phyloP scores from a whole-genome alignment of 164 flowering plant species.

The Cinnamomum chago region DNA sequence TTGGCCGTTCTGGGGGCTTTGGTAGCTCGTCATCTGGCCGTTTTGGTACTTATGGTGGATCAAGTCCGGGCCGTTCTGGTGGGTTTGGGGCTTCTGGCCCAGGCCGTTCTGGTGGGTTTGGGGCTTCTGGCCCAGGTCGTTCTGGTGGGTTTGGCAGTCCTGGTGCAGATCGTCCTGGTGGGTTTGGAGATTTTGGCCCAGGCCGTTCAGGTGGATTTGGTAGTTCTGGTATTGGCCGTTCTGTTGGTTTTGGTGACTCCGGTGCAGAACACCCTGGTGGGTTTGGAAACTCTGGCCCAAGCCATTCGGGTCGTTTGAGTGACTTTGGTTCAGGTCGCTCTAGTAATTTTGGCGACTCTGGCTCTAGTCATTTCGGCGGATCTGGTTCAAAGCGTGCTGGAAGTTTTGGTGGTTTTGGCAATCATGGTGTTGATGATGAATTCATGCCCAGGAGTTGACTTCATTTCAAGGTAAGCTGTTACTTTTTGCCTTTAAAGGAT shows the following conservation, averaged over 20 bases:
- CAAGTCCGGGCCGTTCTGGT: constrained; percentile 33
- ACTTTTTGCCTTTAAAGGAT: neutral
- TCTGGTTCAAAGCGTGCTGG: neutral
- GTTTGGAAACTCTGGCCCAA: constrained; percentile 21
- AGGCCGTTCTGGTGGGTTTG: constrained; percentile 27
- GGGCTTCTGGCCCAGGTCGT: constrained; percentile 14
- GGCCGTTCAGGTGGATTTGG: constrained; percentile 10
- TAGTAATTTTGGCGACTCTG: constrained; percentile 28
- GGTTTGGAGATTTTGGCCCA: constrained; percentile 24
- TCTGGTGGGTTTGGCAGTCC: constrained; percentile 25
- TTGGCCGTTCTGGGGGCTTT: constrained; percentile 14
- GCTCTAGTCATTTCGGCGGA: neutral
- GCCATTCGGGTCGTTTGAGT: neutral
- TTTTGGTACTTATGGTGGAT: constrained; percentile 8
- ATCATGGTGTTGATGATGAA: constrained; percentile 8
- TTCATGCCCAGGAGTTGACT: constrained; percentile 10
- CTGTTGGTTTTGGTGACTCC: constrained; percentile 23
- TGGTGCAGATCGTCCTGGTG: constrained; percentile 25
- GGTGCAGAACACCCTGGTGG: constrained; percentile 25
- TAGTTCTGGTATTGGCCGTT: constrained; percentile 9
- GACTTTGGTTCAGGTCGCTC: constrained; percentile 7
- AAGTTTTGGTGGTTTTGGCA: constrained; percentile 15
- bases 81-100: constrained; percentile 24
- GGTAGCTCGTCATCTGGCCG: constrained; percentile 12
- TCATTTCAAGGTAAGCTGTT: constrained; percentile 17